Percentiles rank a stretch among this genome's conserved stretches.
These are phyloP conservation scores for Suillus hirtellus DNA, from an alignment of 768 basidiomycete species.

Conservation along the genomic window DNA sequence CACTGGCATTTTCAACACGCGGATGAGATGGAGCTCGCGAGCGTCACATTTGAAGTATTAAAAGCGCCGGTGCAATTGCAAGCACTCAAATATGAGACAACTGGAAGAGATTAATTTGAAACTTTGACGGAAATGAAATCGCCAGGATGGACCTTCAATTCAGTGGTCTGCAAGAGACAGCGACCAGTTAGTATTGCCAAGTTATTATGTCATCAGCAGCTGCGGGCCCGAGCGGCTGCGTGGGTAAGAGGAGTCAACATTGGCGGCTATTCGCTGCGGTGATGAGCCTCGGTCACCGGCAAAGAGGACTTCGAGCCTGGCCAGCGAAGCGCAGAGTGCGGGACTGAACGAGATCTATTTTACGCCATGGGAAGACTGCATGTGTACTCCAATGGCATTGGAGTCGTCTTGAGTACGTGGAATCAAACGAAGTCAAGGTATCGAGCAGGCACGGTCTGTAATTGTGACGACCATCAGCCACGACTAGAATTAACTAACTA, in stretches of 20 bases:
- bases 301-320: background rate
- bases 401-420: background rate
- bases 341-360: background rate
- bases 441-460: conserved; percentile 18
- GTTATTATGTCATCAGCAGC: background rate
- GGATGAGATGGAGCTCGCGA: background rate
- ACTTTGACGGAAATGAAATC: background rate
- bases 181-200: too few relatives aligned
- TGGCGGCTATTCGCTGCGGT: background rate
- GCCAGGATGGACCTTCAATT: background rate
- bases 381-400: background rate
- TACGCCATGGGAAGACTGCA: background rate
- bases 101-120: background rate
- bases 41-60: background rate
- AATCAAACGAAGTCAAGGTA: background rate
- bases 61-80: background rate
- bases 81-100: background rate
- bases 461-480: conserved; percentile 21
- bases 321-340: background rate
- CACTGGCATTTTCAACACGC: background rate
- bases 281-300: background rate
- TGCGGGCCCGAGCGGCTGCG: too few relatives aligned
- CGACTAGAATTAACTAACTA: conserved; percentile 49
- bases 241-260: background rate
- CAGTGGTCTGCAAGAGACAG: background rate